phyloP scores from a whole-genome alignment of 345 rosid genomes.

The Boechera stricta region DNA sequence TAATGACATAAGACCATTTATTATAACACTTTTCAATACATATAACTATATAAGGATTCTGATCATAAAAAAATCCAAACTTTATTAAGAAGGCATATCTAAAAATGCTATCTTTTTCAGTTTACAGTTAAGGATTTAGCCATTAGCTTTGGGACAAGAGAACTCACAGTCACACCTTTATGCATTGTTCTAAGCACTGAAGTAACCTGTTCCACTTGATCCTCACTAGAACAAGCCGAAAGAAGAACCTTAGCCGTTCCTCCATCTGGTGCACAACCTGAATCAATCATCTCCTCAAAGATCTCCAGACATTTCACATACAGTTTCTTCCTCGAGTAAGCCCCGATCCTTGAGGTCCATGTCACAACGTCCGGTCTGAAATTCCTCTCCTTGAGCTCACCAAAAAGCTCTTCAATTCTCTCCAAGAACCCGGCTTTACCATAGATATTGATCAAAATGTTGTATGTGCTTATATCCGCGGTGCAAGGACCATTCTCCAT shows the following conservation, averaged over 20 bases:
- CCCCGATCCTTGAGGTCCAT: slow-evolving; percentile 87
- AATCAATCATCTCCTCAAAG: slow-evolving; percentile 89
- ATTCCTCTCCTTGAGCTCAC: slow-evolving; percentile 48
- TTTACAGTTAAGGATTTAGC: slow-evolving; percentile 28
- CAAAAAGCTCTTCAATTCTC: slow-evolving; percentile 68
- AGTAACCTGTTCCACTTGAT: slow-evolving; percentile 81
- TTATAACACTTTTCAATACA: neutral
- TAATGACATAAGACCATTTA: slow-evolving; percentile 31
- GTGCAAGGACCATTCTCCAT: slow-evolving; percentile 72
- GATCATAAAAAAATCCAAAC: slow-evolving; percentile 40
- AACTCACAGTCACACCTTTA: slow-evolving; percentile 48
- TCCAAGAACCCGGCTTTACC: slow-evolving; percentile 80
- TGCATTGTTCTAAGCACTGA: slow-evolving; percentile 82
- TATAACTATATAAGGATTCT: neutral
- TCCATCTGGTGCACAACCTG: slow-evolving; percentile 83
- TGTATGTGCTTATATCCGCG: slow-evolving; percentile 78
- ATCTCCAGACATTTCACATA: slow-evolving; percentile 72
- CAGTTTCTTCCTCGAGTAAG: slow-evolving; percentile 81
- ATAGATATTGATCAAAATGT: slow-evolving; percentile 79
- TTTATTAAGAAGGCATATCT: neutral
- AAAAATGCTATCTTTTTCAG: neutral
- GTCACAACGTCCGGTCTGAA: slow-evolving; percentile 81
- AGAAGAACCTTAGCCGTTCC: slow-evolving; percentile 89
- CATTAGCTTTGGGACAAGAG: slow-evolving; percentile 49
- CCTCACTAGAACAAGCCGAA: slow-evolving; percentile 75